Base-by-base conservation (phyloP, 495 filamentous ascomycete genomes). In the Hyaloscypha variabilis region DNA sequence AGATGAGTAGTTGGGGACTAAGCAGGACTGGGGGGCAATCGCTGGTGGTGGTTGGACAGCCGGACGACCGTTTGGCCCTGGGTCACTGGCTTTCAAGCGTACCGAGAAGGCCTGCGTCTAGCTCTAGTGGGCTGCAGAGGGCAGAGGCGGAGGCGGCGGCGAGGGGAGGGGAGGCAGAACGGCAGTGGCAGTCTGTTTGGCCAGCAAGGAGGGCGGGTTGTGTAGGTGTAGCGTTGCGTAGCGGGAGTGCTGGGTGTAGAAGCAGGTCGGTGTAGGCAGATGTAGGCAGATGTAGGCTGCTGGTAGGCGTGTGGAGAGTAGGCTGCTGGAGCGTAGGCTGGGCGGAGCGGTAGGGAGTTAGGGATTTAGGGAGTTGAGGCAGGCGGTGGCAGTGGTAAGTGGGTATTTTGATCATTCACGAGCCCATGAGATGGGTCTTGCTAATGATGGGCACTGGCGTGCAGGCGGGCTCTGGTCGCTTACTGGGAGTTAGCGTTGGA, bases 1-100 rank as follows among this genome's bases (percentile, higher is more conserved):
- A 67, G 68, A 69, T 61, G 63, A 69, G 68, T 56, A 70, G 68
- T 64, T 67, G 57, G 62, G 39, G 61, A 67, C 68, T 71, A 71
- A 67, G 56, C 57, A 64, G 51, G 46, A 49, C 62, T 50, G 64
- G 63, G 62, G 50, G 53, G 42, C 24, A 49, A 54, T 65, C 11
- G 65, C 25, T 26, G 58, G 34, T 56, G 65, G 61, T 65, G 68
- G 68, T 62, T 63, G 65, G 65, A 46, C 21, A 60, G 52, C 19
- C 17, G 64, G 64, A 49, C 64, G 60, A 56, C 61, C 39, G 64
- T 61, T 65, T 60, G 59, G 29, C 26, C 39, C 55, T 53, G 56
- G 55, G 46, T 57, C 49, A 66, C 30, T 66, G 58, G 61, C 30
- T 36, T n/a, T 64, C 52, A 49, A 64, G 21, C 58, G 58, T 28